These are phyloP conservation scores for Suhomyces bolitotheri DNA, from an alignment of 1,139 yeast species.

Conservation along the genomic window DNA sequence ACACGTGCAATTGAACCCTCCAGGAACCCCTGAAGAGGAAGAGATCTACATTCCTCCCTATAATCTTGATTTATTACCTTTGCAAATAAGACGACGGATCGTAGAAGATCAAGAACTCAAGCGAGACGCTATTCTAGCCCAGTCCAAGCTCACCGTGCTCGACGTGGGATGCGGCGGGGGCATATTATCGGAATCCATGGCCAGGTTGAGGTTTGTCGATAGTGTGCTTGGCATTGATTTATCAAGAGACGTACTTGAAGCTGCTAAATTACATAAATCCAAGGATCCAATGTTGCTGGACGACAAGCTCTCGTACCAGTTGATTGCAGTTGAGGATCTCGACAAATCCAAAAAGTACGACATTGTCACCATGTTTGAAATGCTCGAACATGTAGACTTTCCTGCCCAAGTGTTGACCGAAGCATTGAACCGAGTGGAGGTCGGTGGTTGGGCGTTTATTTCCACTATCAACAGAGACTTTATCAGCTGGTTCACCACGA, in stretches of 20 bases:
- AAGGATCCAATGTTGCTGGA: constrained; percentile 57
- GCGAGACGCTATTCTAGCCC: constrained; percentile 39
- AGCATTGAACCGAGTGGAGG: constrained; percentile 67
- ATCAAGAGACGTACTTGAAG: constrained; percentile 76
- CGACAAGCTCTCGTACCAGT: constrained; percentile 56
- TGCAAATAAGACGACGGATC: constrained; percentile 47
- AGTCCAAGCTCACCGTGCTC: constrained; percentile 51
- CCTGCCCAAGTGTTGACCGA: constrained; percentile 72
- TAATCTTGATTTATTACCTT: constrained; percentile 64
- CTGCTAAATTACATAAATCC: constrained; percentile 68
- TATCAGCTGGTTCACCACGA: constrained; percentile 91
- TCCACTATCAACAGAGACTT: constrained; percentile 91
- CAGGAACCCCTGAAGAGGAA: constrained; percentile 39
- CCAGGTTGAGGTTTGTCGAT: constrained; percentile 65
- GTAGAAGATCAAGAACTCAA: constrained; percentile 48
- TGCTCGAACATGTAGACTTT: constrained; percentile 88
- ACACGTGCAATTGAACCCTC: constrained; percentile 46
- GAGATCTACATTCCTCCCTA: constrained; percentile 78
- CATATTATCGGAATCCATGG: constrained; percentile 80
- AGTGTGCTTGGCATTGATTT: constrained; percentile 82
- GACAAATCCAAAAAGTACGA: constrained; percentile 55
- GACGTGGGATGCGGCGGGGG: constrained; percentile 99
- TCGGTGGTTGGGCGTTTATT: constrained; percentile 82
- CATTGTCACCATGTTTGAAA: constrained; percentile 86
- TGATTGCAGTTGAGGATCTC: constrained; percentile 62